Percentiles rank a stretch among this genome's conserved stretches.
These are phyloP conservation scores for Psilocybe cyanescens DNA, from an alignment of 768 basidiomycete genomes.

Conservation along the genomic window DNA sequence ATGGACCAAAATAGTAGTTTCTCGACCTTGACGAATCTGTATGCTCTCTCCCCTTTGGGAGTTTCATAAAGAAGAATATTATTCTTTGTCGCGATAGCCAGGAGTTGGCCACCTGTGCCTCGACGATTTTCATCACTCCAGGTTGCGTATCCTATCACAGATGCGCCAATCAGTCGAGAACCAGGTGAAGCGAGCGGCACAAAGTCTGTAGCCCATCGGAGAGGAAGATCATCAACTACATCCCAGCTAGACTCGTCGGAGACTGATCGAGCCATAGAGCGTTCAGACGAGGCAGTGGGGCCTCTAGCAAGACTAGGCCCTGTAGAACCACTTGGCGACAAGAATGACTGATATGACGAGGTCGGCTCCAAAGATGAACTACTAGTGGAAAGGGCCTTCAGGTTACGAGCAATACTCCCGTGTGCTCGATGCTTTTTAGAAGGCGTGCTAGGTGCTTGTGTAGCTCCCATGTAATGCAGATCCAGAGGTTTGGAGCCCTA, in stretches of 20 bases:
- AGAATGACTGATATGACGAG: conserved; percentile 37
- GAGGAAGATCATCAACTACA: conserved; percentile 44
- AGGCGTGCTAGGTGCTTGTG: conserved; percentile 54
- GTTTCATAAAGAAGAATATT: conserved; percentile 81
- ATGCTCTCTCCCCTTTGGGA: conserved; percentile 81
- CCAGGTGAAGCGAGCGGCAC: conserved; percentile 74
- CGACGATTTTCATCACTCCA: conserved; percentile 62
- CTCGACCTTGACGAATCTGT: conserved; percentile 77
- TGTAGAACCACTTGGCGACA: conserved; percentile 27
- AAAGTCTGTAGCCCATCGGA: conserved; percentile 89
- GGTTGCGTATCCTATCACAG: conserved; percentile 69
- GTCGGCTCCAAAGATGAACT: conserved; percentile 21
- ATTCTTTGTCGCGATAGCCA: conserved; percentile 78
- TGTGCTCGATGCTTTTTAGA: conserved; percentile 55
- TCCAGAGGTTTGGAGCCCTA: conserved; percentile 68
- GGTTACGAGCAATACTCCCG: conserved; percentile 61
- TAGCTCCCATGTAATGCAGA: conserved; percentile 52
- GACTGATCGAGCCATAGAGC: conserved; percentile 27
- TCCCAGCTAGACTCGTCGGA: conserved; percentile 68
- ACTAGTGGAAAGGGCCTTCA: conserved; percentile 60
- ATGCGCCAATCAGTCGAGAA: conserved; percentile 60
- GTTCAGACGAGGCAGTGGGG: conserved; percentile 16
- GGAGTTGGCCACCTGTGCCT: conserved; percentile 51
- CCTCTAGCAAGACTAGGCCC: conserved; percentile 11
- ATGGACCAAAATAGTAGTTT: conserved; percentile 7